Evolutionary conservation across 148 eudicot species (phyloP), one percentile per base, ranked within the genome.

Genomic region (Rhododendron simsii): DNA sequence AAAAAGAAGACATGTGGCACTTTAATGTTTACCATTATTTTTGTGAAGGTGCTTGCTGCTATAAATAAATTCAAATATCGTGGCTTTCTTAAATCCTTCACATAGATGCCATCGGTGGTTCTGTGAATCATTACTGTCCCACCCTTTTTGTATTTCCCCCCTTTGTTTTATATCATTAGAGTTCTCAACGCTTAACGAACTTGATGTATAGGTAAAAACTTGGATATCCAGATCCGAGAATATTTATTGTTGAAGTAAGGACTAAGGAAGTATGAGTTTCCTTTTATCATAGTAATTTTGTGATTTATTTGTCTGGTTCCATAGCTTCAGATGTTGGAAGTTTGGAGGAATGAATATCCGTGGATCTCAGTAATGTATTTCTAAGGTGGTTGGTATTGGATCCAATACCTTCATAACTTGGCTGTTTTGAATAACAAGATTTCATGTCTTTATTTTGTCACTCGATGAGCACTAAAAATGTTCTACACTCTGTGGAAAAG

Each of bases 21-120:
- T 71, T 71, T 11, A 5, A 30, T 33, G 39, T 82, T 20, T 0
- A 59, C 21, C 9, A 39, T 59, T 13, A 82, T 83, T 33, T 65
- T 41, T 37, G 75, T 44, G 85, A 83, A 65, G 55, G 85, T 83
- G 41, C 53, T 83, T 41, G 75, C 85, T n/a, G 20, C 77, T 41
- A 67, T 1, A 83, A 65, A n/a, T 57, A 57, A 13, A 55, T n/a
- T 55, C n/a, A 39, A 55, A 81, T 26, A 53, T 80, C 2, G 48
- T 33, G 83, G n/a, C 48, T 81, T 57, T 53, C 28, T 35, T 12
- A 37, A 81, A 86, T 71, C 41, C 14, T 57, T 18, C 51, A n/a
- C 33, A 21, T 86, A 59, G 37, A 63, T 83, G 53, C 76, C 77
- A 41, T 83, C 0, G 44, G 55, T 83, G 76, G 51, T 65, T 63